Evolutionary conservation across 2,329 filamentous ascomycete species (phyloP).

Genomic region (Stagonosporopsis cucurbitacearum): DNA sequence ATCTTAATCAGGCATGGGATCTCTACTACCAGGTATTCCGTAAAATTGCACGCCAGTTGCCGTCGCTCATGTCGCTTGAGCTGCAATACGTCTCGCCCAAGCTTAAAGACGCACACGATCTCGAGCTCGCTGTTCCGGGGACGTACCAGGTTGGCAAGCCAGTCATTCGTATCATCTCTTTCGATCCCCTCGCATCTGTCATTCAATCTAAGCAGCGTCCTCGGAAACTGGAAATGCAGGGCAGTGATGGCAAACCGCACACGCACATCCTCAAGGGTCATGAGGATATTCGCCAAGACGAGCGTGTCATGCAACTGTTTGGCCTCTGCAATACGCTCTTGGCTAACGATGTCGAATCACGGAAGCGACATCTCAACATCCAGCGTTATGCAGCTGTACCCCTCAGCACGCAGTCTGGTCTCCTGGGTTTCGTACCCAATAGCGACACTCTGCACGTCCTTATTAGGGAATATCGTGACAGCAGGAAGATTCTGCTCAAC

Average conservation of each 20-base stretch:
- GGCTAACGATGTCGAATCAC: conserved; percentile 90
- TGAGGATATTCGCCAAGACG: conserved; percentile 98
- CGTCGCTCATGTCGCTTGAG: conserved; percentile 90
- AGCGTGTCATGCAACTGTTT: conserved; percentile 99
- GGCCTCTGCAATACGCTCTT: conserved; percentile 96
- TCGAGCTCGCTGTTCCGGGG: conserved; percentile 94
- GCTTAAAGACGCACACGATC: conserved; percentile 80
- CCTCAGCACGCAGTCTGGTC: conserved; percentile 91
- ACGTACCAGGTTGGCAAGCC: conserved; percentile 84
- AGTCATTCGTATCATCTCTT: conserved; percentile 84
- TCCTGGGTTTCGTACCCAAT: conserved; percentile 96
- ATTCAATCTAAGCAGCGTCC: conserved; percentile 98
- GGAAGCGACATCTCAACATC: conserved; percentile 96
- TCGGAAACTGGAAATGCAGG: conserved; percentile 83
- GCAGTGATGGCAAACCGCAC: conserved; percentile 87
- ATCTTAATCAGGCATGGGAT: conserved; percentile 98
- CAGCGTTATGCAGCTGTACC: conserved; percentile 97
- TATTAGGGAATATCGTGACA: conserved; percentile 97
- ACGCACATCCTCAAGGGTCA: conserved; percentile 97
- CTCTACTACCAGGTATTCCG: conserved; percentile 99
- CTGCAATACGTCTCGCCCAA: conserved; percentile 97
- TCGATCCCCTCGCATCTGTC: conserved; percentile 87
- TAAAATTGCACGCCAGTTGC: conserved; percentile 90
- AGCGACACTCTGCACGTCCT: conserved; percentile 96
- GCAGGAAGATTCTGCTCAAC: conserved; percentile 94